Evolutionary conservation across 352 stramenopile genomes (phyloP).

Genomic region (Phytophthora hybrid): DNA sequence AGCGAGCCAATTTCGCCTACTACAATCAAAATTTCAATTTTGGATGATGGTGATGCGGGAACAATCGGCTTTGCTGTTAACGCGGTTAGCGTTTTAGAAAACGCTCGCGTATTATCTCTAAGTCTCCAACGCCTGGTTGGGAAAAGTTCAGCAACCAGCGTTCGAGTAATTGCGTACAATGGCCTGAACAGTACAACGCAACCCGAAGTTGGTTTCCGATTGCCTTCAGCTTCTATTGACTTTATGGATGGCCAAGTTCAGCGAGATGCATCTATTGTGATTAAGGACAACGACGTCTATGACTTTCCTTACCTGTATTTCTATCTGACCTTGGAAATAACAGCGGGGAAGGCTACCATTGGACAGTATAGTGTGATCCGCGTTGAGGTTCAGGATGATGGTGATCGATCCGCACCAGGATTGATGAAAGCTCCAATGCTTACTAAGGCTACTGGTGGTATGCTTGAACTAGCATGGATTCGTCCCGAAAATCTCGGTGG

Average conservation of each 20-base stretch:
- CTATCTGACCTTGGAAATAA: constrained; percentile 39
- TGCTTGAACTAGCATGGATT: constrained; percentile 52
- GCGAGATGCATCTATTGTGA: constrained; percentile 37
- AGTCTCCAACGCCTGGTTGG: constrained; percentile 43
- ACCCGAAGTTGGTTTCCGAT: constrained; percentile 38
- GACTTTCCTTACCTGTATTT: constrained; percentile 63
- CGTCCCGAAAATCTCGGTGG: constrained; percentile 60
- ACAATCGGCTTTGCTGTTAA: constrained; percentile 49
- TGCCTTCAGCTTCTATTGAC: constrained; percentile 35
- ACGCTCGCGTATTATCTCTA: constrained; percentile 32
- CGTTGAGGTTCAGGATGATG: constrained; percentile 58
- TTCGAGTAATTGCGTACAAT: constrained; percentile 32
- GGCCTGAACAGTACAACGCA: constrained; percentile 25
- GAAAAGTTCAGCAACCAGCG: constrained; percentile 40
- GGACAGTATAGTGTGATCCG: constrained; percentile 37
- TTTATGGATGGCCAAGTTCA: constrained; percentile 49
- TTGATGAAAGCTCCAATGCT: constrained; percentile 23
- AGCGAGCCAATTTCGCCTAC: constrained; percentile 36
- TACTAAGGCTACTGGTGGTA: constrained; percentile 50
- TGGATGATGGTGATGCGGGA: constrained; percentile 67
- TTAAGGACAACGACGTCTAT: constrained; percentile 56
- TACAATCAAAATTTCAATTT: constrained; percentile 44
- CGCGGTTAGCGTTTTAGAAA: constrained; percentile 40
- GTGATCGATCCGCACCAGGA: constrained; percentile 56
- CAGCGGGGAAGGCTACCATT: constrained; percentile 38